Percentiles rank a stretch among this genome's conserved stretches.
phyloP scores from a whole-genome alignment of 352 stramenopile genomes.

The Pythium aquatile region DNA sequence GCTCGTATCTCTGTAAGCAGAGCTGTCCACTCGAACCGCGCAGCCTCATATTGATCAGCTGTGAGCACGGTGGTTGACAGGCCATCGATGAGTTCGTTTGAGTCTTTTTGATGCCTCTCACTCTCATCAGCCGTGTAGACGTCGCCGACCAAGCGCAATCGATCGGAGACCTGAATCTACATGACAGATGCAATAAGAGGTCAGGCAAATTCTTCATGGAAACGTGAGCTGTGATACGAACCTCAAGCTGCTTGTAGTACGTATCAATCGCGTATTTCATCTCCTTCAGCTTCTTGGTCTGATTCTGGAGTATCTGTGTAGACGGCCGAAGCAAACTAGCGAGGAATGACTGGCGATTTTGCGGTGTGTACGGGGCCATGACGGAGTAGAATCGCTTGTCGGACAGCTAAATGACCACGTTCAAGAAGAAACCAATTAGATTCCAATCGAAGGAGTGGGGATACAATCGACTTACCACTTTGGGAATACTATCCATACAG shows the following conservation, averaged over 20 bases:
- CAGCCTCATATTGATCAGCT: conserved; percentile 40
- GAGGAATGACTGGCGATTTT: conserved; percentile 23
- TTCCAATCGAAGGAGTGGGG: not conserved
- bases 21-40: conserved; percentile 35
- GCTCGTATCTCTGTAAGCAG: conserved; percentile 39
- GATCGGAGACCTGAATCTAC: conserved; percentile 22
- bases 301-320: conserved; percentile 17
- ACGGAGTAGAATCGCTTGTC: conserved; percentile 15
- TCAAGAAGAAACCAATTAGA: not conserved
- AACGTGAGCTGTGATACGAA: not conserved
- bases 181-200: not conserved
- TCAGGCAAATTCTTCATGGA: not conserved
- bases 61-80: conserved; percentile 11
- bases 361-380: conserved; percentile 25
- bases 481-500: conserved; percentile 38
- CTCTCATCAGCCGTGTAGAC: conserved; percentile 21
- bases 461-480: conserved; percentile 28
- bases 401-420: conserved; percentile 12
- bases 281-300: conserved; percentile 20
- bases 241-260: conserved; percentile 34
- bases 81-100: conserved; percentile 14
- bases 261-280: conserved; percentile 30
- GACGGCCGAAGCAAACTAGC: conserved; percentile 20
- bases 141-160: conserved; percentile 5
- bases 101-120: conserved; percentile 17